A percentile compares a stretch with the other conserved stretches of the same genome.
Conservation (phyloP, 2,329 filamentous ascomycete genomes). For the Penicillium occitanis region DNA sequence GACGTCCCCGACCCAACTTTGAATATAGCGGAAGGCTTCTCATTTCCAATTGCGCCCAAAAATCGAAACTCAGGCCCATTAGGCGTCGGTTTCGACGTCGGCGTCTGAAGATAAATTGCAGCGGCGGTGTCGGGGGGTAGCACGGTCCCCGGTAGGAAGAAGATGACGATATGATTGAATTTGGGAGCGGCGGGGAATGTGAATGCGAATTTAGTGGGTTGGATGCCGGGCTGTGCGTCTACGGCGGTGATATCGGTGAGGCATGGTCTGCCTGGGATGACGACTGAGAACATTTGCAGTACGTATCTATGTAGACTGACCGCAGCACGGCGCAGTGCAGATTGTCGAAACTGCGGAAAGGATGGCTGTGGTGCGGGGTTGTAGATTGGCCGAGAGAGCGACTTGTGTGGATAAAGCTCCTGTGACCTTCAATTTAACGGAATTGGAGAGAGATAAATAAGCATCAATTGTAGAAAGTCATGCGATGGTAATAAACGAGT, state of each 20-base stretch:
- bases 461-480: not conserved
- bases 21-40: constrained; percentile 91
- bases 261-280: constrained; percentile 61
- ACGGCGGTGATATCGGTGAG: constrained; percentile 55
- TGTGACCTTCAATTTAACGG: not conserved
- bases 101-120: constrained; percentile 83
- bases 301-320: not conserved
- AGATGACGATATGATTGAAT: constrained; percentile 78
- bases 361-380: not conserved
- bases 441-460: not conserved
- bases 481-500: no score
- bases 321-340: not conserved
- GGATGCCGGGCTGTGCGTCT: constrained; percentile 54
- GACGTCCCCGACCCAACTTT: constrained; percentile 55
- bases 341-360: not conserved
- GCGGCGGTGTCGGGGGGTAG: constrained; percentile 77
- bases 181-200: constrained; percentile 62
- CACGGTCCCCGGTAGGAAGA: constrained; percentile 74
- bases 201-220: constrained; percentile 64
- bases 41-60: constrained; percentile 82
- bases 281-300: constrained; percentile 58
- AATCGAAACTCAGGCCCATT: constrained; percentile 68
- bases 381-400: not conserved
- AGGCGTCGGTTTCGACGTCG: constrained; percentile 39
- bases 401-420: not conserved